Percentiles rank a stretch among this genome's conserved stretches.
phyloP scores from a whole-genome alignment of 768 basidiomycete genomes.

The Boletus eberwhitei region DNA sequence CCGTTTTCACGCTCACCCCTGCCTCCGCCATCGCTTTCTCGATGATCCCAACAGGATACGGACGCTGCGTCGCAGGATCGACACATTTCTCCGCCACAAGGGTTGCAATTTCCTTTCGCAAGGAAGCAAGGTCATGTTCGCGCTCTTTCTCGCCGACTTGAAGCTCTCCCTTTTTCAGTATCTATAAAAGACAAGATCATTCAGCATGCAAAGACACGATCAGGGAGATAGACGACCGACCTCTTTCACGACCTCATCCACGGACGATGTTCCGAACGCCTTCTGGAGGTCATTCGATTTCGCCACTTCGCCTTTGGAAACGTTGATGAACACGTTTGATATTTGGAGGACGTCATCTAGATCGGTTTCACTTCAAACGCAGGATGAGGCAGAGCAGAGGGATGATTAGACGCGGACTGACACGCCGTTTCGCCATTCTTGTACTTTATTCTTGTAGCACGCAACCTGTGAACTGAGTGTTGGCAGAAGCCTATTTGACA shows the following conservation, averaged over 20 bases:
- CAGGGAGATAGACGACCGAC: slow-evolving; percentile 36
- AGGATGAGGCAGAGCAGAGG: background rate
- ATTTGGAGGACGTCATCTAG: slow-evolving; percentile 96
- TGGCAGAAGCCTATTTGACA: background rate
- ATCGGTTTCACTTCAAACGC: slow-evolving; percentile 69
- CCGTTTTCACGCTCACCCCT: slow-evolving; percentile 84
- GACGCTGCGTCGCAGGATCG: slow-evolving; percentile 83
- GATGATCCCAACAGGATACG: slow-evolving; percentile 92
- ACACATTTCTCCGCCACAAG: slow-evolving; percentile 95
- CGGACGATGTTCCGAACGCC: slow-evolving; percentile 77
- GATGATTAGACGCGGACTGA: slow-evolving; percentile 36
- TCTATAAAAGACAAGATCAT: slow-evolving; percentile 44
- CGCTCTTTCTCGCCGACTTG: slow-evolving; percentile 98
- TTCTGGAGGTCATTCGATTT: slow-evolving; percentile 88
- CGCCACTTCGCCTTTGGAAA: slow-evolving; percentile 93
- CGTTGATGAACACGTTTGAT: slow-evolving; percentile 92
- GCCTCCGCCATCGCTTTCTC: slow-evolving; percentile 97
- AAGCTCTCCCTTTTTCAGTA: slow-evolving; percentile 92
- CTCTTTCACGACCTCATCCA: slow-evolving; percentile 76
- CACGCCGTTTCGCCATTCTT: slow-evolving; percentile 93
- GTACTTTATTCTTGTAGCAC: slow-evolving; percentile 99
- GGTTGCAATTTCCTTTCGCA: slow-evolving; percentile 89
- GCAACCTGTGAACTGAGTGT: slow-evolving; percentile 60
- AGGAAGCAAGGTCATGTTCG: slow-evolving; percentile 78
- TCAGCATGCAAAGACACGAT: background rate